Conservation (phyloP, 768 basidiomycete genomes). For the Chalciporus sphaerocephalus region DNA sequence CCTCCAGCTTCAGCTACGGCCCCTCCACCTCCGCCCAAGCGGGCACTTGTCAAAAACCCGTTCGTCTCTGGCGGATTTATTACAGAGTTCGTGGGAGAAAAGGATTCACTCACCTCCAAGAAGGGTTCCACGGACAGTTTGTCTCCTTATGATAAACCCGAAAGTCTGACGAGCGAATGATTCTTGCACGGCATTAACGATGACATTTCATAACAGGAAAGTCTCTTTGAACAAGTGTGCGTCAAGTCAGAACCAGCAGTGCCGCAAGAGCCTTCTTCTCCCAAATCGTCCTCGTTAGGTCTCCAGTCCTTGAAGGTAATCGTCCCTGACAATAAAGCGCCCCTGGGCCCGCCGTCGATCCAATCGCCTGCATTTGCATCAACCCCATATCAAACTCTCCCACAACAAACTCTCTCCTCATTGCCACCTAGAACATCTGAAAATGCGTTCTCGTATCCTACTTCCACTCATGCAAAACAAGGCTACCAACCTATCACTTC, state of each 20-base stretch:
- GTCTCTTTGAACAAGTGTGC: constrained; percentile 9
- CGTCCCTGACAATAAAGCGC: constrained; percentile 11
- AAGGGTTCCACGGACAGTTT: constrained; percentile 20
- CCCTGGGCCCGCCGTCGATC: constrained; percentile 6
- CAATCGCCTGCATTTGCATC: background rate
- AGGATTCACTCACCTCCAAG: constrained; percentile 18
- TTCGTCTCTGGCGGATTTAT: constrained; percentile 51
- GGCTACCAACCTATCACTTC: constrained; percentile 28
- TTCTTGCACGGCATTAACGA: background rate
- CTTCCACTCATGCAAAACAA: constrained; percentile 19
- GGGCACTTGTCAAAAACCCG: constrained; percentile 34
- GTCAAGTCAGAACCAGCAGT: constrained; percentile 21
- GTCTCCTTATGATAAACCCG: constrained; percentile 11
- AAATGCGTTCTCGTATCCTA: constrained; percentile 6
- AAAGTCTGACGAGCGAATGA: constrained; percentile 3
- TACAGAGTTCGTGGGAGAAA: constrained; percentile 39
- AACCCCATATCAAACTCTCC: constrained; percentile 11
- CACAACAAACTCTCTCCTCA: constrained; percentile 8
- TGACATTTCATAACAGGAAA: constrained; percentile 10
- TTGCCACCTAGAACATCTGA: constrained; percentile 20
- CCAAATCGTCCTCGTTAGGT: constrained; percentile 9
- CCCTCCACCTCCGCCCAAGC: constrained; percentile 10
- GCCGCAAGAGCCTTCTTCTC: constrained; percentile 11
- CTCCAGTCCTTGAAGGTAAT: constrained; percentile 8
- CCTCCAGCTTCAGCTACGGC: constrained; percentile 1